Conservation (phyloP, 2,329 filamentous ascomycete species). For the Mycosphaerella arachidis region DNA sequence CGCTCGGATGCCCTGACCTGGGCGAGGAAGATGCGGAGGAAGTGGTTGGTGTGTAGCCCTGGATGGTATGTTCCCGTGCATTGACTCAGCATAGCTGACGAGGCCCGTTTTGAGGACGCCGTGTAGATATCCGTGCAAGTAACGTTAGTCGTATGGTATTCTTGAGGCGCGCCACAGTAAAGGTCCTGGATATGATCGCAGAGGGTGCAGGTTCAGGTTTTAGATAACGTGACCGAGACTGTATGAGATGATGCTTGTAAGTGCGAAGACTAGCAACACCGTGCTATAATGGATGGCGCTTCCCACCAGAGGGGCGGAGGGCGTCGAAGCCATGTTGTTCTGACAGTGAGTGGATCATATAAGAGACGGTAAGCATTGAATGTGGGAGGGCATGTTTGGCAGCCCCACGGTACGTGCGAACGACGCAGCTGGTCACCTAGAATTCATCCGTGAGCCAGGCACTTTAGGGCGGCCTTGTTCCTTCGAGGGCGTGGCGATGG, state of each 20-base stretch:
- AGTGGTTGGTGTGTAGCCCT: too few species aligned
- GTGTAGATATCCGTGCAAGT: constrained; percentile 8
- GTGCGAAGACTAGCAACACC: background rate
- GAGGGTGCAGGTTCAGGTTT: constrained; percentile 42
- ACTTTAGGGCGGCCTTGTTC: too few species aligned
- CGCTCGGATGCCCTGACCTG: too few species aligned
- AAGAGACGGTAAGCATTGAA: background rate
- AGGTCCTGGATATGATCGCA: constrained; percentile 39
- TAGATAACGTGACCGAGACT: constrained; percentile 27
- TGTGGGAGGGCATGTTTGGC: background rate
- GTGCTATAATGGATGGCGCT: background rate
- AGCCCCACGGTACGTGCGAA: background rate
- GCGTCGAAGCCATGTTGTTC: background rate
- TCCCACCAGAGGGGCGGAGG: background rate
- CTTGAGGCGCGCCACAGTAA: constrained; percentile 12
- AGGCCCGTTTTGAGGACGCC: constrained; percentile 1
- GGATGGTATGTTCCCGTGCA: too few species aligned
- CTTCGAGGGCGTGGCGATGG: too few species aligned
- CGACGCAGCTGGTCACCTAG: background rate
- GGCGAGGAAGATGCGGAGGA: too few species aligned
- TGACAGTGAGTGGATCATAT: background rate
- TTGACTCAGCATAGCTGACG: too few species aligned
- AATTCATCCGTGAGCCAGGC: too few species aligned
- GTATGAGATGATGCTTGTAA: constrained; percentile 2
- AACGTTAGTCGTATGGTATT: constrained; percentile 10